A percentile compares a stretch with the other conserved stretches of the same genome.
phyloP scores from a whole-genome alignment of 805 yeast species.

The Cephaloascus albidus region DNA sequence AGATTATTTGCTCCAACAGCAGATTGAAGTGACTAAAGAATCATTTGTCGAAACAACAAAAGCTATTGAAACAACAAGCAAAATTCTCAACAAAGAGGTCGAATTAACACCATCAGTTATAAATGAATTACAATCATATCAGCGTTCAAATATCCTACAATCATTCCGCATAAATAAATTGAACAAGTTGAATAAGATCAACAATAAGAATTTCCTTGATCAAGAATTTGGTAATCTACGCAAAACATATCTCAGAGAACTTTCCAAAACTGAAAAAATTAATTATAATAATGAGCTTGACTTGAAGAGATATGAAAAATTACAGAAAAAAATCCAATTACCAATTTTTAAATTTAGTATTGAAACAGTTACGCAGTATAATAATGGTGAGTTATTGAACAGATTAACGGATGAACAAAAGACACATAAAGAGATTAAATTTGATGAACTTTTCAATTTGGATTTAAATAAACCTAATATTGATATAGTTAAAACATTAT shows the following conservation, averaged over 20 bases:
- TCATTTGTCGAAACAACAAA: background rate
- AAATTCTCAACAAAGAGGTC: background rate
- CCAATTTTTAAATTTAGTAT: background rate
- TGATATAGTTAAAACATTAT: background rate
- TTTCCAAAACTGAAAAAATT: background rate
- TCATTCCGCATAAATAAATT: background rate
- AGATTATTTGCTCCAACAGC: background rate
- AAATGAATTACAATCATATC: background rate
- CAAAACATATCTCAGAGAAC: background rate
- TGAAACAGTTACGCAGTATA: background rate
- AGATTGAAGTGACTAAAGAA: background rate
- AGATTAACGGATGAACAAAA: background rate
- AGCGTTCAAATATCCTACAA: background rate
- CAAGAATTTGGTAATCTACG: background rate
- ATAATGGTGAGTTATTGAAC: background rate
- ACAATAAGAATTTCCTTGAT: background rate
- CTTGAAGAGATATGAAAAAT: background rate
- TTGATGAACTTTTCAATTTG: background rate
- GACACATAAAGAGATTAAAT: background rate
- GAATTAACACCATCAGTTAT: background rate
- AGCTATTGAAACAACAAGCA: background rate
- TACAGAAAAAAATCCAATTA: background rate
- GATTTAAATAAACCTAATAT: background rate
- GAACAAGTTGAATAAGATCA: background rate
- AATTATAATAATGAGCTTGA: background rate